phyloP scores from a whole-genome alignment of 306 rosid species.

The Dalbergia cultrata region DNA sequence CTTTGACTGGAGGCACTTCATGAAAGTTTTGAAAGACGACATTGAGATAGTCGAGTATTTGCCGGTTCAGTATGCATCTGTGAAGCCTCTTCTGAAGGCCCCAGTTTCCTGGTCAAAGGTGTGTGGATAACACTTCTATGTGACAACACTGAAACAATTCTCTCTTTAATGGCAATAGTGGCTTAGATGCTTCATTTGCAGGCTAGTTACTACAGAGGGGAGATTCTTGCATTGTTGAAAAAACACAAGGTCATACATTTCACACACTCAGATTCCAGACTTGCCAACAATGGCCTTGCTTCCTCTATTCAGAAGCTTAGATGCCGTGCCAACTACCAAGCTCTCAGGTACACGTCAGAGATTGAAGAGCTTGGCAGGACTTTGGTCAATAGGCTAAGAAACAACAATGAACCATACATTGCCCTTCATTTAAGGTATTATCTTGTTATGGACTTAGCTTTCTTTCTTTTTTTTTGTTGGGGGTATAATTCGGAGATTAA shows the following conservation, averaged over 20 bases:
- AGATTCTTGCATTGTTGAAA: slow-evolving; percentile 77
- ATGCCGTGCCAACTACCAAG: slow-evolving; percentile 90
- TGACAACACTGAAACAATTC: slow-evolving; percentile 15
- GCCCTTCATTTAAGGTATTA: slow-evolving; percentile 95
- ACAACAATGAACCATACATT: slow-evolving; percentile 72
- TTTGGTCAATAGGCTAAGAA: slow-evolving; percentile 80
- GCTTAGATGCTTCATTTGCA: slow-evolving; percentile 63
- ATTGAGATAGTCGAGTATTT: slow-evolving; percentile 79
- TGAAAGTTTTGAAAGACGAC: slow-evolving; percentile 74
- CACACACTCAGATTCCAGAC: slow-evolving; percentile 93
- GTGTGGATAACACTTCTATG: slow-evolving; percentile 25
- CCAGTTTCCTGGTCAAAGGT: slow-evolving; percentile 99
- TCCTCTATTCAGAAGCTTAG: slow-evolving; percentile 84
- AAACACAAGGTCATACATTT: slow-evolving; percentile 72
- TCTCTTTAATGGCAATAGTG: slow-evolving; percentile 5
- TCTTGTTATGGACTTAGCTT: not conserved
- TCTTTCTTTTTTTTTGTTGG: not conserved
- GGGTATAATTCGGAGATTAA: no score
- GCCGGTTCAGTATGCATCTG: slow-evolving; percentile 66
- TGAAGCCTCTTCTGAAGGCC: slow-evolving; percentile 75
- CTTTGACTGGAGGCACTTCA: slow-evolving; percentile 96
- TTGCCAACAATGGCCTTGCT: slow-evolving; percentile 87
- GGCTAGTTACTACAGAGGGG: slow-evolving; percentile 92
- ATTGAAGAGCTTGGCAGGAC: slow-evolving; percentile 85
- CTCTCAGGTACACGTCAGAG: slow-evolving; percentile 75